Percentiles rank a stretch among this genome's conserved stretches.
phyloP scores from a whole-genome alignment of 371 early-diverging fungal species.

The Apophysomyces elegans region DNA sequence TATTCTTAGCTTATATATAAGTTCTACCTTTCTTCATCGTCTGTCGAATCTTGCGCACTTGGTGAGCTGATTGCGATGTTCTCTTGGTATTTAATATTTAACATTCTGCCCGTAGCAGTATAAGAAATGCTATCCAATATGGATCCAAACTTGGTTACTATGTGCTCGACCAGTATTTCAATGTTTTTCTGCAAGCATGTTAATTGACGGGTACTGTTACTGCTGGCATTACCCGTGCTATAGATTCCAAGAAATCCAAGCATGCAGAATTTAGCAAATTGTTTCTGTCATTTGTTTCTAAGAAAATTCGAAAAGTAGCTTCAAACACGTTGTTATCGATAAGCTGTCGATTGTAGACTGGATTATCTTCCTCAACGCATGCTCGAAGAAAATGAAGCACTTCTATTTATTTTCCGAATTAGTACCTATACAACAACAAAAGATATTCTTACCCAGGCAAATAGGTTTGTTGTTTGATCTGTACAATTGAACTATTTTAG shows the following conservation, averaged over 20 bases:
- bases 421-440: background rate
- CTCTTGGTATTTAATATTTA: slow-evolving; percentile 67
- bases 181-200: slow-evolving; percentile 59
- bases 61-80: slow-evolving; percentile 15
- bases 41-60: too few relatives aligned
- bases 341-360: slow-evolving; percentile 74
- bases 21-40: too few relatives aligned
- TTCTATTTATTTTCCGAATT: slow-evolving; percentile 40
- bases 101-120: slow-evolving; percentile 58
- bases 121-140: slow-evolving; percentile 65
- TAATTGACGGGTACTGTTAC: background rate
- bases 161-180: slow-evolving; percentile 67
- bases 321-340: slow-evolving; percentile 70
- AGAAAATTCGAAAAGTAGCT: slow-evolving; percentile 66
- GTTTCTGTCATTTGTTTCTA: slow-evolving; percentile 70
- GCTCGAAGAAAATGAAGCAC: slow-evolving; percentile 81
- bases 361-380: slow-evolving; percentile 77
- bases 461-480: slow-evolving; percentile 69
- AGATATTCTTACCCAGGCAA: slow-evolving; percentile 61
- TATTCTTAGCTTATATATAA: too few relatives aligned
- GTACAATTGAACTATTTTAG: slow-evolving; percentile 67
- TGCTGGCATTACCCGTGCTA: slow-evolving; percentile 60
- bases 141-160: slow-evolving; percentile 65
- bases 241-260: slow-evolving; percentile 82
- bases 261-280: slow-evolving; percentile 89